Conservation (phyloP, 495 filamentous ascomycete species). For the Arthonia radiata region DNA sequence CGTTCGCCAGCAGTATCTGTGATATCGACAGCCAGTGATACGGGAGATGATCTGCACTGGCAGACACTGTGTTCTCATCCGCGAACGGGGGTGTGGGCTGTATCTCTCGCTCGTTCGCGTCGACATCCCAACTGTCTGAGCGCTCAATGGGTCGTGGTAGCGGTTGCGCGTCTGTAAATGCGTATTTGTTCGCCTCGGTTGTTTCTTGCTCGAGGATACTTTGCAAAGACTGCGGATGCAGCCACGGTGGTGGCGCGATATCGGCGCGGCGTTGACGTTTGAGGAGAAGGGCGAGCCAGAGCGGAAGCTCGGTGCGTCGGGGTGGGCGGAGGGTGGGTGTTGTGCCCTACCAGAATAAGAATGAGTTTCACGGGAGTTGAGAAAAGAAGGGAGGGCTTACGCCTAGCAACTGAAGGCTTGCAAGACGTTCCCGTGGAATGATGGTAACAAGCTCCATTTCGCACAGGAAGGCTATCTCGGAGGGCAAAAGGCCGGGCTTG, state of each 20-base stretch:
- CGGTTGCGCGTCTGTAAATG: conserved; percentile 52
- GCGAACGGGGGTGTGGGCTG: conserved; percentile 31
- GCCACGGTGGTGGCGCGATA: conserved; percentile 77
- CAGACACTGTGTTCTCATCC: conserved; percentile 26
- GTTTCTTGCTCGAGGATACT: conserved; percentile 62
- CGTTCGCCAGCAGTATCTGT: conserved; percentile 61
- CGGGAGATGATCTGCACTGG: conserved; percentile 42
- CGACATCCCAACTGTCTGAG: too few species aligned
- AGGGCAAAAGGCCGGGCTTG: conserved; percentile 58
- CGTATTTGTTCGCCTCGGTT: conserved; percentile 20
- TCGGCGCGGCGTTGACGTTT: conserved; percentile 89
- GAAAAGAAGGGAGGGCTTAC: conserved; percentile 25
- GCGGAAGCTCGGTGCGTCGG: conserved; percentile 51
- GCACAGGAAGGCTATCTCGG: conserved; percentile 83
- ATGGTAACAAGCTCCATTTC: conserved; percentile 93
- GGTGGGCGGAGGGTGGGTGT: conserved; percentile 56
- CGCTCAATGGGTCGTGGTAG: conserved; percentile 23
- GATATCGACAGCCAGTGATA: conserved; percentile 87
- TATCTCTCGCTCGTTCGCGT: too few species aligned
- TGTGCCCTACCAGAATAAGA: conserved; percentile 32
- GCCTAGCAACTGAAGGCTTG: conserved; percentile 57
- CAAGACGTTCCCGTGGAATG: conserved; percentile 72
- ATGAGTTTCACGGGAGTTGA: conserved; percentile 2
- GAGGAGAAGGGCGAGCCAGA: conserved; percentile 93
- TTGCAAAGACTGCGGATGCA: conserved; percentile 43